Base-by-base conservation (phyloP, 208 protist genomes). In the Acanthamoeba sp. region DNA sequence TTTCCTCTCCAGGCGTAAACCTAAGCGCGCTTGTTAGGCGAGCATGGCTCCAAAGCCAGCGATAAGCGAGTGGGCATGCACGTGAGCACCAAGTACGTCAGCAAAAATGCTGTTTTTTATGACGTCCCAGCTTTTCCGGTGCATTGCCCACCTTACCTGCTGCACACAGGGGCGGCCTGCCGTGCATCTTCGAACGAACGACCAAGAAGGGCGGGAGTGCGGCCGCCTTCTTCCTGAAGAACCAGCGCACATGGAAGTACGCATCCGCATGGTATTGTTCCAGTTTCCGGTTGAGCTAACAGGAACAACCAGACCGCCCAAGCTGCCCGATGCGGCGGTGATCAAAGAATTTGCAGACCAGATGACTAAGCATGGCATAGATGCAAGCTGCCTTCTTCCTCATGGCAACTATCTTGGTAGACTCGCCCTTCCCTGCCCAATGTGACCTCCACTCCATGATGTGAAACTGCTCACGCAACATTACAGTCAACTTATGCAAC, bases 361-460 rank as follows among this genome's bases (percentile, higher is more conserved):
- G 27, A 94, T 88, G 64, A 52, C 34, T 38, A 64, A 73, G 20
- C 71, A 93, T 9, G 73, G 92, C 22, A 69, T 93, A 10, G 59
- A 76, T n/a, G 9, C 38, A 22, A 62, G 88, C 12, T 88, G 66
- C 32, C 87, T 95, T 12, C 45, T 96, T 22, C 95, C 95, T 2
- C 95, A 96, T 64, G 95, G 88, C 3, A 91, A 71, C 57, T 96
- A 96, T 85, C 94, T 96, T 10, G 62, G 95, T 52, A n/a, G 71
- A 32, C 18, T 78, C 6, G 57, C 57, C n/a, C 57, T 32, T 7
- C 24, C 29, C 57, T 66, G 57, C 57, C n/a, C n/a, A n/a, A n/a
- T n/a, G n/a, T n/a, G n/a, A n/a, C n/a, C n/a, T 66, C 27, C 27
- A 12, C 66, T 76, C 29, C 7, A n/a, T 18, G 5, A 0, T 66